Base-by-base conservation (phyloP, 108 stramenopile genomes). In the Mediolabrus comicus region DNA sequence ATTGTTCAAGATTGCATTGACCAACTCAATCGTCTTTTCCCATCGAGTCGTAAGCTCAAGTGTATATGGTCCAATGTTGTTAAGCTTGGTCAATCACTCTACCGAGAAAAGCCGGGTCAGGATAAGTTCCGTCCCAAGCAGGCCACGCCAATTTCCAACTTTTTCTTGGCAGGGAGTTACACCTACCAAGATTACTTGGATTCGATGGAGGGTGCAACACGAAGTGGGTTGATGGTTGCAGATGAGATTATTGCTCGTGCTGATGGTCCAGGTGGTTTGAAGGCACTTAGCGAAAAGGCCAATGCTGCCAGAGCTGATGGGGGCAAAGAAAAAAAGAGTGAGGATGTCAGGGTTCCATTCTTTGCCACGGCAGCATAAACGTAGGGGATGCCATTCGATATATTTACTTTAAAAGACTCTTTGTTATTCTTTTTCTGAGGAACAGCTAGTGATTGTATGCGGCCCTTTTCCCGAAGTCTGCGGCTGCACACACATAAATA, bases 131-230 rank as follows among this genome's bases (percentile, higher is more conserved):
- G 97, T 16, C 97, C 97, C 12, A 88, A 67, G 54, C 97, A 98
- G 72, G 93, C 92, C 38, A 98, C 95, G 32, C 97, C 97, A 34
- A 90, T 97, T 75, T 69, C 89, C 36, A 98, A 98, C 88, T 97
- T 98, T 83, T 98, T 94, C 89, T 74, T 98, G 81, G 92, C 95
- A 1, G 97, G 97, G 19, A 95, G 93, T 10, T 98, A 98, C 79
- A 98, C 97, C 1, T 98, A 95, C 80, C 96, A 97, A 69, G 97
- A 98, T 82, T 98, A 98, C 75, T 70, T 97, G 60, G 96, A 97
- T 78, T 97, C 96, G 28, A 98, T 98, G 97, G 97, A 98, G 68
- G 96, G 97, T 35, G 97, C 97, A 4, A 98, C 97, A 10, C 83
- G 94, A 65, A 91, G 90, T 27, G 96, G 96, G 26, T 80, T 98